Base-by-base conservation (phyloP, 768 basidiomycete species). In the Suillus occidentalis region DNA sequence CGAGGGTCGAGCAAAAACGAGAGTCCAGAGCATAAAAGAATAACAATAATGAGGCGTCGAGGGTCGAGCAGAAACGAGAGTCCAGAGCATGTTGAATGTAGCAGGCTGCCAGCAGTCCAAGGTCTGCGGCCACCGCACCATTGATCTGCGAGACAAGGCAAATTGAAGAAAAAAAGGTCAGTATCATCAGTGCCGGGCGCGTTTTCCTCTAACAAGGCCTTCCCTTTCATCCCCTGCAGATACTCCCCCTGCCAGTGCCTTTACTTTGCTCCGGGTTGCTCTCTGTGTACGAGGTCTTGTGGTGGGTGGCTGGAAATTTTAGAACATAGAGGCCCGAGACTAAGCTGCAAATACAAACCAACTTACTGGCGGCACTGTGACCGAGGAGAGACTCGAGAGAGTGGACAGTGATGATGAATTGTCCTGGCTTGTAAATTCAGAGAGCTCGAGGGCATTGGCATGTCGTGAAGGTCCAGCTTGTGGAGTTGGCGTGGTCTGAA, bases 91-190 rank as follows among this genome's bases (percentile, higher is more conserved):
- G n/a, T n/a, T n/a, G n/a, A n/a, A n/a, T n/a, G n/a, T n/a, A 49
- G 47, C n/a, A 49, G n/a, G 47, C 22, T 49, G 47, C 47, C 47
- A 49, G 47, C 47, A 49, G 47, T 49, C 47, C 47, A 49, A 49
- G 47, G 47, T 25, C 12, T 14, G 25, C 25, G 49, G 49, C 49
- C 49, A 25, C 5, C 3, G 34, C 6, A 34, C 34, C 5, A 34
- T 34, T 5, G 3, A 14, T 14, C 8, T 10, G 22, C 4, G 2
- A 25, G 49, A 49, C 22, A 25, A 49, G 49, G 14, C 22, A 25
- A 49, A 13, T 25, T 6, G 6, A 25, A 49, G n/a, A 13, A 49
- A 49, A 49, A 25, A 49, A 25, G 22, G 49, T 49, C 49, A 49
- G 49, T 25, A 49, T 12, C 7, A 6, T 49, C 49, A 49, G 22